A percentile compares a stretch with the other conserved stretches of the same genome.
Evolutionary conservation across 192 early-diverging fungal genomes (phyloP).

Genomic region (Coemansia sp.): DNA sequence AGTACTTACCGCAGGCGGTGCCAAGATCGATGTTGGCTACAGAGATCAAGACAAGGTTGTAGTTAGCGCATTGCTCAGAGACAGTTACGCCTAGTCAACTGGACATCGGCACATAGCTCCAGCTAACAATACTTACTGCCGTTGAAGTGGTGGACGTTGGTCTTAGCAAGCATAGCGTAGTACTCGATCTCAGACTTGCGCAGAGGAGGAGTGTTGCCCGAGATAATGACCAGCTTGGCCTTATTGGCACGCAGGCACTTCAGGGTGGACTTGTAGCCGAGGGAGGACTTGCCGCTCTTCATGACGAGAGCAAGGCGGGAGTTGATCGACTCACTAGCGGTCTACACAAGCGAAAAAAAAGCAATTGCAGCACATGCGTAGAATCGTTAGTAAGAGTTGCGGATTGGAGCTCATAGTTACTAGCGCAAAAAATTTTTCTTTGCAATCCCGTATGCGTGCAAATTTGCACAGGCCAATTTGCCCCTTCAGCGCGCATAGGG

Average conservation of each 20-base stretch:
- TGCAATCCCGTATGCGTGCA: background rate
- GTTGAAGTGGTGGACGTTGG: slow-evolving; percentile 98
- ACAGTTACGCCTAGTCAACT: background rate
- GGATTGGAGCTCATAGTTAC: background rate
- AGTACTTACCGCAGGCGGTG: slow-evolving; percentile 99
- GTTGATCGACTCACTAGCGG: slow-evolving; percentile 94
- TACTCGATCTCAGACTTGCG: slow-evolving; percentile 99
- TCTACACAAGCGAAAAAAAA: slow-evolving; percentile 57
- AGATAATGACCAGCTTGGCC: slow-evolving; percentile 98
- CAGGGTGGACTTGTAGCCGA: slow-evolving; percentile 99
- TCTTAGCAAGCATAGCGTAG: slow-evolving; percentile 99
- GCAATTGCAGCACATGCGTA: background rate
- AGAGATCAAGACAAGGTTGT: slow-evolving; percentile 62
- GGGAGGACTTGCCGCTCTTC: slow-evolving; percentile 98
- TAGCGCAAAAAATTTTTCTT: background rate
- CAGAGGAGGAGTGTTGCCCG: slow-evolving; percentile 99
- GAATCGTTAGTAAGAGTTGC: background rate
- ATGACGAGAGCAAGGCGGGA: slow-evolving; percentile 96
- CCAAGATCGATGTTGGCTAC: slow-evolving; percentile 99
- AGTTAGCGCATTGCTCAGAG: background rate
- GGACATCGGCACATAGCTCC: background rate
- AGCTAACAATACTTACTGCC: slow-evolving; percentile 72
- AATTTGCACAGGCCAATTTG: background rate
- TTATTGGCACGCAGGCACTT: slow-evolving; percentile 97
- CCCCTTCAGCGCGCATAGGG: background rate